These are phyloP conservation scores for Penicillium italicum DNA, from an alignment of 2,329 filamentous ascomycete genomes.

Conservation along the genomic window DNA sequence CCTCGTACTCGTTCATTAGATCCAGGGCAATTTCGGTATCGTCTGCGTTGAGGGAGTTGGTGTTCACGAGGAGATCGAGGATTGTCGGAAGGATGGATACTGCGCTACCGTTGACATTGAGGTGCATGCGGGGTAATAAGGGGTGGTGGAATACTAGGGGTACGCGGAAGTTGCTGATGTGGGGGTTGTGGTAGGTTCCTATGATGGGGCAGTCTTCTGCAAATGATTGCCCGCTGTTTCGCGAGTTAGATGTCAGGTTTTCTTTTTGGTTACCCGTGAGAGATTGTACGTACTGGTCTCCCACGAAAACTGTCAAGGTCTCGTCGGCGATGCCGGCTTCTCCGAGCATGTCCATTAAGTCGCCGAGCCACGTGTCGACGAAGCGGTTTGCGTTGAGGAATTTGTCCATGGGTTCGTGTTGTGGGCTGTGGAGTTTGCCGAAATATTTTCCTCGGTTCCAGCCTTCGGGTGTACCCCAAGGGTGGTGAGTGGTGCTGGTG, in stretches of 20 bases:
- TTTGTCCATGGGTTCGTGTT: constrained; percentile 14
- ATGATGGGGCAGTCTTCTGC: constrained; percentile 20
- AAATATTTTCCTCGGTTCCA: constrained; percentile 5
- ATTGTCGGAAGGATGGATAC: constrained; percentile 40
- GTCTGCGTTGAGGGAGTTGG: constrained; percentile 37
- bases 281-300: constrained; percentile 19
- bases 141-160: constrained; percentile 24
- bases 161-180: constrained; percentile 22
- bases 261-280: not conserved
- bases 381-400: constrained; percentile 24
- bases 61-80: constrained; percentile 44
- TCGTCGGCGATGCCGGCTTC: constrained; percentile 22
- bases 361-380: constrained; percentile 9
- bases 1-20: constrained; percentile 46
- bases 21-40: constrained; percentile 36
- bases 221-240: constrained; percentile 18
- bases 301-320: constrained; percentile 22
- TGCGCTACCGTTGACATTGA: constrained; percentile 20
- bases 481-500: constrained; percentile 41
- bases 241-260: not conserved
- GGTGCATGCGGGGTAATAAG: constrained; percentile 31
- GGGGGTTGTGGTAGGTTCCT: constrained; percentile 27
- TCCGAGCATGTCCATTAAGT: constrained; percentile 14
- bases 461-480: constrained; percentile 32
- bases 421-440: not conserved